Conservation (phyloP, 345 rosid genomes). For the Clausena lansium region DNA sequence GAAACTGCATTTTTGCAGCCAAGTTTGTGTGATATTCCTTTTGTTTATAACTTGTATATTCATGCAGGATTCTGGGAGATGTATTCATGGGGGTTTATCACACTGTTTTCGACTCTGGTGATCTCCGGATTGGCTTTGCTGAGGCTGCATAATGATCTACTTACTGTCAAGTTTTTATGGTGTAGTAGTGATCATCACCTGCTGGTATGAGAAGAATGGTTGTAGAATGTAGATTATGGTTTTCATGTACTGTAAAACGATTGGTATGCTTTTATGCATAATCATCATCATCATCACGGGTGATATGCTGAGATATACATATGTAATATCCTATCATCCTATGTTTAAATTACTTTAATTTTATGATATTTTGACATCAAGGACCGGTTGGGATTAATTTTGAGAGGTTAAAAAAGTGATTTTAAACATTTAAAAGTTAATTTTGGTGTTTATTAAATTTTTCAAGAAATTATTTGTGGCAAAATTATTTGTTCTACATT, state of each 20-base stretch:
- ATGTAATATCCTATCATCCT: background rate
- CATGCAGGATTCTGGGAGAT: conserved; percentile 75
- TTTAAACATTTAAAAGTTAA: too few relatives aligned
- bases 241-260: background rate
- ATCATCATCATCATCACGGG: background rate
- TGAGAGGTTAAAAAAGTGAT: too few relatives aligned
- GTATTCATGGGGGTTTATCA: conserved; percentile 84
- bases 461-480: too few relatives aligned
- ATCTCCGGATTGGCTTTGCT: conserved; percentile 66
- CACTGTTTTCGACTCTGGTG: conserved; percentile 62
- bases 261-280: background rate
- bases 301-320: background rate
- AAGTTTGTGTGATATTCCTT: background rate
- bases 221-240: background rate
- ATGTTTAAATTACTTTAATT: background rate
- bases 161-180: background rate
- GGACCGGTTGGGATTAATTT: too few relatives aligned
- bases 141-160: conserved; percentile 42
- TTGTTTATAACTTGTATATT: background rate
- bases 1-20: background rate
- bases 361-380: background rate
- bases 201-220: background rate
- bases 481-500: too few relatives aligned
- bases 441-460: too few relatives aligned
- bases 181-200: background rate